Percentiles rank a stretch among this genome's conserved stretches.
phyloP scores from a whole-genome alignment of 805 yeast species.

The Torulaspora franciscae region DNA sequence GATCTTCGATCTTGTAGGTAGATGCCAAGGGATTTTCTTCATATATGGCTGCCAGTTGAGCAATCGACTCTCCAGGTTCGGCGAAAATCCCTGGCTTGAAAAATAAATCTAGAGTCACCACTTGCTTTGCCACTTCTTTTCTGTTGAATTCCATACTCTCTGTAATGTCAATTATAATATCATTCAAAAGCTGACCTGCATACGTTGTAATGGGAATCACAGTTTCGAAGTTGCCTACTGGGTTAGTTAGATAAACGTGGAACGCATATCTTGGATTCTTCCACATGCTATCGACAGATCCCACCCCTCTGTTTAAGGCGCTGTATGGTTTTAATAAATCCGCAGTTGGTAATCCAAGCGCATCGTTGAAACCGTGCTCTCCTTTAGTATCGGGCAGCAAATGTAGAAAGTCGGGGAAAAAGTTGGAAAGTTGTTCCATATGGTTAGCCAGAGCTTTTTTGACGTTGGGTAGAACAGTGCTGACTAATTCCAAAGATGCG shows the following conservation, averaged over 20 bases:
- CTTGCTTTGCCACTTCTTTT: conserved; percentile 77
- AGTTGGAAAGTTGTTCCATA: conserved; percentile 38
- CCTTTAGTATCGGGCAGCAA: conserved; percentile 35
- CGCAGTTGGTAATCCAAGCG: conserved; percentile 37
- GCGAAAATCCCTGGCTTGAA: conserved; percentile 65
- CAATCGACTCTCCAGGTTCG: conserved; percentile 71
- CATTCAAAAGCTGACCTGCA: conserved; percentile 63
- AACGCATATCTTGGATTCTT: conserved; percentile 53
- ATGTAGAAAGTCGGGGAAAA: conserved; percentile 39
- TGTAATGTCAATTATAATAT: conserved; percentile 67
- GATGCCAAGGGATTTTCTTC: conserved; percentile 43
- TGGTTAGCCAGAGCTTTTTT: conserved; percentile 37
- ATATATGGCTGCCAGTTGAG: conserved; percentile 49
- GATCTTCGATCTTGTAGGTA: conserved; percentile 89
- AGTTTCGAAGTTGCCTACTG: conserved; percentile 56
- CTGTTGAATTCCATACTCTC: conserved; percentile 85
- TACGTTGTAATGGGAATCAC: conserved; percentile 51
- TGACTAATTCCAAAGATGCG: conserved; percentile 45
- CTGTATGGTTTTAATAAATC: conserved; percentile 34
- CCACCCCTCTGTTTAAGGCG: conserved; percentile 38
- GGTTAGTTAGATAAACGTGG: conserved; percentile 52
- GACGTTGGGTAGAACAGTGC: conserved; percentile 50
- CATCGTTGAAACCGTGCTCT: conserved; percentile 33
- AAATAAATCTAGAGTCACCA: conserved; percentile 66
- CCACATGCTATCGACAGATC: conserved; percentile 66